Evolutionary conservation across 331 rosid species (phyloP), one percentile per base, ranked within the genome.

Genomic region (Erythrophleum ivorense): DNA sequence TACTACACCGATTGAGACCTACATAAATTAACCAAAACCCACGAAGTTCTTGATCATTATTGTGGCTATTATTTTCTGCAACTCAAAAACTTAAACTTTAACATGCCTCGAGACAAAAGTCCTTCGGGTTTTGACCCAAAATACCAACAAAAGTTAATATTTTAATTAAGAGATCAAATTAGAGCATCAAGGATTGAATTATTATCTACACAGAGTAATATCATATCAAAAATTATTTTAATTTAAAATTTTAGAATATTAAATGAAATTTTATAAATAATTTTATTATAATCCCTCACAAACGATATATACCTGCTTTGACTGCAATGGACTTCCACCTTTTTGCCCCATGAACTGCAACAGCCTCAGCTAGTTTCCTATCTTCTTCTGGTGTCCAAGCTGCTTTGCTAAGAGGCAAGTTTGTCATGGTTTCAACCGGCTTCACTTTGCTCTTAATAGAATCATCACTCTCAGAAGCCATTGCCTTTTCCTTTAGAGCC

Each of bases 321-420:
- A 65, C 66, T 55, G 89, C 91, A 65, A 88, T 40, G 45, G 75
- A 77, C 78, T 83, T 83, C 91, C 91, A 88, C 67, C 78, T 85
- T 52, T 45, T 80, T 31, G 91, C 55, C 11, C 74, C 74, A 10
- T 69, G 40, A 69, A 45, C 38, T 12, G 36, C 78, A n/a, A 88
- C 78, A 14, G 58, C 86, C 31, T 83, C 81, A 31, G 85, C 84
- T n/a, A 88, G 87, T 72, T 83, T 85, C 62, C 65, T 79, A 43
- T 69, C 74, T 69, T 69, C 74, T 69, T 45, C 55, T 5, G 74
- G 36, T 45, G 74, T 69, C 74, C 74, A 69, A n/a, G 74, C 74
- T 69, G 55, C 74, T 21, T 45, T 69, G 50, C 38, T 45, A 3
- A 21, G n/a, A 43, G 57, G 54, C 18, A 68, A n/a, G 34, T 33